These are phyloP conservation scores for Pythium aquatile DNA, from an alignment of 352 stramenopile genomes.

Conservation along the genomic window DNA sequence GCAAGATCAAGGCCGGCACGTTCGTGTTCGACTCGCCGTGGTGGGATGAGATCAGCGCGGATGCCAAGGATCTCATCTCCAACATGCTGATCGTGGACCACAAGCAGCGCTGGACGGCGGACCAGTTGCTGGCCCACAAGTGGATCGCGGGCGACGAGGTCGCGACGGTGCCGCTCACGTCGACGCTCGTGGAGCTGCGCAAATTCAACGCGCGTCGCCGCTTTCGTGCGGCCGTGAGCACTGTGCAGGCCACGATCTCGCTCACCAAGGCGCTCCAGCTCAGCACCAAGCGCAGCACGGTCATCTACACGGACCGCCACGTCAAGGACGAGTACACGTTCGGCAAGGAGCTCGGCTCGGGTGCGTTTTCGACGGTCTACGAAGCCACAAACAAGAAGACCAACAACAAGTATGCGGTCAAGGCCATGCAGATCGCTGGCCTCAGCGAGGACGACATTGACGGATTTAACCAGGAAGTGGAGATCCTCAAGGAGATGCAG, in stretches of 20 bases:
- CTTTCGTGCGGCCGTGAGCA: conserved; percentile 93
- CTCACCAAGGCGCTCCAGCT: conserved; percentile 68
- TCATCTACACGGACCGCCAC: conserved; percentile 30
- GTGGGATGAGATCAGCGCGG: conserved; percentile 70
- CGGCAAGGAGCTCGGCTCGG: conserved; percentile 45
- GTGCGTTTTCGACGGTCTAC: conserved; percentile 53
- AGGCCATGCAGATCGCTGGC: conserved; percentile 40
- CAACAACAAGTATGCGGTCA: conserved; percentile 48
- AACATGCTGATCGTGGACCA: conserved; percentile 89
- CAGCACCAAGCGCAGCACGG: conserved; percentile 27
- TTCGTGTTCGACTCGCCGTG: conserved; percentile 83
- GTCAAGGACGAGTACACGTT: conserved; percentile 38
- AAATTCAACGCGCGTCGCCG: conserved; percentile 94
- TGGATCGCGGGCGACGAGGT: conserved; percentile 85
- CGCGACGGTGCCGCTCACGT: conserved; percentile 77
- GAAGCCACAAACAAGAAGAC: conserved; percentile 45
- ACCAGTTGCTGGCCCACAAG: conserved; percentile 70
- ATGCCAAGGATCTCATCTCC: conserved; percentile 88
- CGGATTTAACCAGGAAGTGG: conserved; percentile 34
- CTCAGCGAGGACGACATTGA: conserved; percentile 30
- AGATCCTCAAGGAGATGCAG: conserved; percentile 76
- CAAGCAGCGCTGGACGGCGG: conserved; percentile 68
- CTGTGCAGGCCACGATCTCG: conserved; percentile 77
- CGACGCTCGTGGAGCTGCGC: conserved; percentile 85
- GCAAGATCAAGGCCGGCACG: conserved; percentile 64